Evolutionary conservation across 2,329 filamentous ascomycete species (phyloP).

Genomic region (Diaporthe australafricana): DNA sequence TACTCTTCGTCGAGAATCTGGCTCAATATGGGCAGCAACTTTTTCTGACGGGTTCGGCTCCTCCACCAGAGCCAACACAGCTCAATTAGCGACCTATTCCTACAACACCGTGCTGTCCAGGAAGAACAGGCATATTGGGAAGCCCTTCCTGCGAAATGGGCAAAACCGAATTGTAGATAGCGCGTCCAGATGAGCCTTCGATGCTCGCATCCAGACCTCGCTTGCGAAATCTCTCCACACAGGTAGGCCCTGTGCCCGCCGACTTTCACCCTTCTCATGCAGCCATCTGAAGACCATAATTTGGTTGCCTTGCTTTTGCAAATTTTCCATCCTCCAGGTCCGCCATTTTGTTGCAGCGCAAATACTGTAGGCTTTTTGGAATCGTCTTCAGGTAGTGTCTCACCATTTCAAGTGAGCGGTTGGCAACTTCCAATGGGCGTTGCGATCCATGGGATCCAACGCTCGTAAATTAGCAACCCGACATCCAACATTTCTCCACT

Average conservation of each 20-base stretch:
- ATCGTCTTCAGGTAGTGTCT: neutral
- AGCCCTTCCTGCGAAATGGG: neutral
- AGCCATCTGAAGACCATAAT: neutral
- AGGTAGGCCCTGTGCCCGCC: neutral
- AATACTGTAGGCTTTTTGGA: neutral
- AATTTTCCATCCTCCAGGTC: neutral
- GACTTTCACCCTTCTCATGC: neutral
- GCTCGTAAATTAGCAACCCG: neutral
- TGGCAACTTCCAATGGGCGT: neutral
- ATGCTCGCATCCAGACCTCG: neutral
- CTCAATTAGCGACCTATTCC: neutral
- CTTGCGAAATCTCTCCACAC: neutral
- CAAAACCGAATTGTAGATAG: neutral
- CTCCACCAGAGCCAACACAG: neutral
- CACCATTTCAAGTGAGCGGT: neutral
- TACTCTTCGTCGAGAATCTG: neutral
- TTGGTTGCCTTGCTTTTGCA: neutral
- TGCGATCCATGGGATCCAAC: no score
- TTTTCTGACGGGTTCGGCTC: neutral
- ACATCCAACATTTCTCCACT: neutral
- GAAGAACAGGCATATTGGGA: neutral
- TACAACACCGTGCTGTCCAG: conserved; percentile 20
- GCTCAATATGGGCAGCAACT: neutral
- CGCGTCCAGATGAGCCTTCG: neutral
- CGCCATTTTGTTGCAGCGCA: neutral